phyloP scores from a whole-genome alignment of 2,329 filamentous ascomycete genomes.

The Hysterium pulicare region DNA sequence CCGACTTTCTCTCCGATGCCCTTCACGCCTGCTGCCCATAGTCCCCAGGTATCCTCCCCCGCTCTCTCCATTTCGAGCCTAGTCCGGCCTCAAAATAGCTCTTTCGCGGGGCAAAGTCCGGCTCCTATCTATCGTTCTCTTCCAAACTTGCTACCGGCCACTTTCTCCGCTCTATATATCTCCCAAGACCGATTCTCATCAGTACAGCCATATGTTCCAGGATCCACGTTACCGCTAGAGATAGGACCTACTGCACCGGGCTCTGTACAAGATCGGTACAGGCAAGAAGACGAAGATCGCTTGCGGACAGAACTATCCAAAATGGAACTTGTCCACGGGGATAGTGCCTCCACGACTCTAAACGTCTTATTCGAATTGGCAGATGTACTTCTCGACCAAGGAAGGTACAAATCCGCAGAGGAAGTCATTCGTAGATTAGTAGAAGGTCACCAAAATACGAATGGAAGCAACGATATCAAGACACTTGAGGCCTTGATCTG shows the following conservation, averaged over 20 bases:
- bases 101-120: conserved; percentile 16
- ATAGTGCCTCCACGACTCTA: conserved; percentile 4
- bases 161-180: background rate
- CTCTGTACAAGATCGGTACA: conserved; percentile 9
- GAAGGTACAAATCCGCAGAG: conserved; percentile 16
- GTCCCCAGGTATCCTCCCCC: conserved; percentile 11
- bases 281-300: conserved; percentile 11
- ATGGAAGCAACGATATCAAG: conserved; percentile 5
- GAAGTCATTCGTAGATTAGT: conserved; percentile 13
- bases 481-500: conserved; percentile 9
- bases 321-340: conserved; percentile 6
- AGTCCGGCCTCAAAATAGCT: conserved; percentile 11
- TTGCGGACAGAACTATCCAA: conserved; percentile 12
- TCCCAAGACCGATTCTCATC: conserved; percentile 4
- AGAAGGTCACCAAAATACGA: conserved; percentile 7
- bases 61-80: conserved; percentile 17
- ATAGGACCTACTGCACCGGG: background rate
- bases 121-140: conserved; percentile 10
- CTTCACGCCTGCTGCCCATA: conserved; percentile 5
- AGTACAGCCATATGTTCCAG: background rate
- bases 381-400: conserved; percentile 12
- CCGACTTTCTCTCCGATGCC: conserved; percentile 4
- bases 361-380: conserved; percentile 8
- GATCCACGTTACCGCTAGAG: background rate
- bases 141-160: conserved; percentile 4